These are phyloP conservation scores for Aureobasidium musti DNA, from an alignment of 2,329 filamentous ascomycete species.

Conservation along the genomic window DNA sequence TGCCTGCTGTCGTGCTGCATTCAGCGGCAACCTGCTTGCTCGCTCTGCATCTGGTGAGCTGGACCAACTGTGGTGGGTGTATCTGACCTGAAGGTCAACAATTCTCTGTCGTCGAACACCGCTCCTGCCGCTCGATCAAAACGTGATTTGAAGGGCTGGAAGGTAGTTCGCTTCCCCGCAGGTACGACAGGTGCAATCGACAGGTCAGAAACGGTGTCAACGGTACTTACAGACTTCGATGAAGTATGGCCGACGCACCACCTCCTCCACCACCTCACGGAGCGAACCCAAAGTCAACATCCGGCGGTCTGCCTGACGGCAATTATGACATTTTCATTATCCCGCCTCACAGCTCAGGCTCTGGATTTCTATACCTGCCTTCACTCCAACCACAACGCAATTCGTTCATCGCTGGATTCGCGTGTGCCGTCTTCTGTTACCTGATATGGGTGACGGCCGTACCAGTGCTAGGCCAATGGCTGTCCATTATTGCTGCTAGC, in stretches of 20 bases:
- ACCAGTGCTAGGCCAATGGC: slow-evolving; percentile 74
- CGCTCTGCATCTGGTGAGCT: slow-evolving; percentile 2
- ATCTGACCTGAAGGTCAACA: not conserved
- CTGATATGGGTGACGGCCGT: slow-evolving; percentile 71
- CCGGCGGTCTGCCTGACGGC: slow-evolving; percentile 73
- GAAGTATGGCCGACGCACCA: slow-evolving; percentile 10
- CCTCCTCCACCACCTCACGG: slow-evolving; percentile 88
- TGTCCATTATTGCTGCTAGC: slow-evolving; percentile 67
- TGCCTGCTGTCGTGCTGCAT: slow-evolving; percentile 5
- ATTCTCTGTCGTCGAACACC: slow-evolving; percentile 8
- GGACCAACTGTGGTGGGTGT: not conserved
- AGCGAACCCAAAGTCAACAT: slow-evolving; percentile 67
- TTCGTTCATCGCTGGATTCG: slow-evolving; percentile 86
- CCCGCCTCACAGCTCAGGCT: slow-evolving; percentile 83
- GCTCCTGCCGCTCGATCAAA: not conserved
- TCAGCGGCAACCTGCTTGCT: slow-evolving; percentile 11
- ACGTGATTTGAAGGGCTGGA: not conserved
- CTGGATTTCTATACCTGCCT: slow-evolving; percentile 91
- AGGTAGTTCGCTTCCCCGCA: slow-evolving; percentile 14
- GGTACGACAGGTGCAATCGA: slow-evolving; percentile 9
- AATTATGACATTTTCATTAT: slow-evolving; percentile 99
- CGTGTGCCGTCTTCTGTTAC: slow-evolving; percentile 70
- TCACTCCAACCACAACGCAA: slow-evolving; percentile 83
- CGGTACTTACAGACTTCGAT: not conserved
- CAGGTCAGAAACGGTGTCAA: slow-evolving; percentile 17